phyloP scores from a whole-genome alignment of 2,329 filamentous ascomycete species.

The Phoma sp. region DNA sequence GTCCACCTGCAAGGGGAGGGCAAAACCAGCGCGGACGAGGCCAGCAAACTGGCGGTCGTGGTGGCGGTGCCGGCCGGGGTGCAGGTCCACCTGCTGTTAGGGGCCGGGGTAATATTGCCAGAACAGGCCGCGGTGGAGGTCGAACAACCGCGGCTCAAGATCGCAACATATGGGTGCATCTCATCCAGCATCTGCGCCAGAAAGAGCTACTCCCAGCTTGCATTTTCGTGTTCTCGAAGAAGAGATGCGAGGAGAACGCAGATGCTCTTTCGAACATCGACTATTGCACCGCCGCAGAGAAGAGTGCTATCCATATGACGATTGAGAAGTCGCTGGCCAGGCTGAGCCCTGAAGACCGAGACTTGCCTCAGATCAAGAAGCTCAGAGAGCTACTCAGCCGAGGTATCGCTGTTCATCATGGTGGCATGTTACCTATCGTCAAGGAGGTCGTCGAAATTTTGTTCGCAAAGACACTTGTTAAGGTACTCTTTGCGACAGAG shows the following conservation, averaged over 20 bases:
- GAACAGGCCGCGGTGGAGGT: conserved; percentile 83
- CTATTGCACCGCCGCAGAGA: conserved; percentile 90
- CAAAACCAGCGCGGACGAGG: conserved; percentile 60
- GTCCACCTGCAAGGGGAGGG: conserved; percentile 57
- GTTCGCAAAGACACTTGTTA: conserved; percentile 93
- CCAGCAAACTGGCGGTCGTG: conserved; percentile 54
- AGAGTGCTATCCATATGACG: conserved; percentile 97
- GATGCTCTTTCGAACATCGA: conserved; percentile 94
- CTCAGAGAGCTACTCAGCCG: conserved; percentile 83
- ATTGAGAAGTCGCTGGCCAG: conserved; percentile 94
- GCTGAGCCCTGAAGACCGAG: conserved; percentile 86
- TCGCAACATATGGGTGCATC: conserved; percentile 94
- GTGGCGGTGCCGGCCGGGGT: conserved; percentile 61
- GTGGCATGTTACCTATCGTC: conserved; percentile 91
- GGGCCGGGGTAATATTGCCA: conserved; percentile 84
- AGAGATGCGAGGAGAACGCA: conserved; percentile 95
- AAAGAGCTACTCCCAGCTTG: conserved; percentile 87
- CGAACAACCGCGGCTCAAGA: conserved; percentile 92
- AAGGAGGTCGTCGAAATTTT: conserved; percentile 98
- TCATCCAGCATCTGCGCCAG: conserved; percentile 90
- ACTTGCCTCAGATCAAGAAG: conserved; percentile 89
- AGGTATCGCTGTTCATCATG: conserved; percentile 95
- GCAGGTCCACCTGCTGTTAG: conserved; percentile 63
- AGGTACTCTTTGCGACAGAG: conserved; percentile 96
- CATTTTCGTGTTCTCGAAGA: conserved; percentile 99